Evolutionary conservation across 192 early-diverging fungal genomes (phyloP), one percentile per base, ranked within the genome.

Genomic region (Entomortierella beljakovae): DNA sequence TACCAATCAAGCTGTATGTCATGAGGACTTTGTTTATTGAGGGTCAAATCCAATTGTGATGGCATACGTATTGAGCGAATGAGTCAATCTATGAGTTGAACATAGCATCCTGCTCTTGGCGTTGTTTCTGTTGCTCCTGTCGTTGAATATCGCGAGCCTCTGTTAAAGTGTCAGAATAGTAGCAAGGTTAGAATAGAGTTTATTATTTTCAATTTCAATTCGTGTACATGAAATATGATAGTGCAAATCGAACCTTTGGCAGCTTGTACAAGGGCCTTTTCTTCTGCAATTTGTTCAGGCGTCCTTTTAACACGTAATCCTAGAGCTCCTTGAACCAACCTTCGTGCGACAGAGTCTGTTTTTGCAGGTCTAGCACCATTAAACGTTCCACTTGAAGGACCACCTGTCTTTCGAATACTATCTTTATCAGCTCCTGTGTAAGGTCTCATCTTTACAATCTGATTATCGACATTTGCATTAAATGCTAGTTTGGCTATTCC

Each of bases 251-350:
- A 66, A 86, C 84, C 84, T 83, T 79, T 83, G n/a, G 84, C 84
- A 25, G 73, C 70, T 34, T 83, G 61, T 13, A 86, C 54, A 18
- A 82, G 38, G 9, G 80, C 74, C 54, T 76, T 81, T 68, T 86
- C 84, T 54, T 76, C 82, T 1, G 72, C 68, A 50, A 81, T 81
- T 56, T 88, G 87, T 42, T 88, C 87, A 32, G 83, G 72, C 9
- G 87, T 80, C 40, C 80, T 70, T 34, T 68, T 34, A 6, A 80
- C 76, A 35, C 87, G 83, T 29, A 94, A 68, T 29, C 93, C 93
- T 33, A 94, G 79, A 18, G 93, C 93, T 9, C 92, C 92, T 48
- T 90, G 89, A 46, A 94, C 89, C 15, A 94, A 57, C 40, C 93
- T 70, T 38, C 88, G 87, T 2, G 93, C 93, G 16, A 94, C 93